Evolutionary conservation across 2,329 filamentous ascomycete genomes (phyloP).

Genomic region (Diaporthe citri): DNA sequence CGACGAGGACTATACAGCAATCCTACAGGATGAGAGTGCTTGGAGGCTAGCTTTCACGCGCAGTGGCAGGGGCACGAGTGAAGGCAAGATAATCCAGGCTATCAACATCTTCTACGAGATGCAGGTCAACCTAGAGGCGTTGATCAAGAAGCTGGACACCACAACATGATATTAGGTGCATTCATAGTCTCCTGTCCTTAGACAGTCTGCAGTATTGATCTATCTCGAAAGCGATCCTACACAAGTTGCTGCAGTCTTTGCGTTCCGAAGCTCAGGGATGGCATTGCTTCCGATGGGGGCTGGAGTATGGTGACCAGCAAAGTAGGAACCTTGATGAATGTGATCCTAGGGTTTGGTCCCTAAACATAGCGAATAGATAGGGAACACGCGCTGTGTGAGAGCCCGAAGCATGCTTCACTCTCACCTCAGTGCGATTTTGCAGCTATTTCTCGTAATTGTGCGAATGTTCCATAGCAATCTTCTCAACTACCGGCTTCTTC

Average conservation of each 20-base stretch:
- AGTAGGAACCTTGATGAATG: not conserved
- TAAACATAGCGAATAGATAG: not conserved
- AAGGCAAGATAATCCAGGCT: slow-evolving; percentile 65
- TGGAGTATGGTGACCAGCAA: not conserved
- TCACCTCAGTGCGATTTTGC: not conserved
- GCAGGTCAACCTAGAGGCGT: slow-evolving; percentile 63
- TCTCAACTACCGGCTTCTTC: not conserved
- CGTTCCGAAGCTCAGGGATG: not conserved
- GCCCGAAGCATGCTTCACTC: not conserved
- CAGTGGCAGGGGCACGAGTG: slow-evolving; percentile 59
- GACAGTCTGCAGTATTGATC: not conserved
- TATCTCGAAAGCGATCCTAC: too few species aligned
- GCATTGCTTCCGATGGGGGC: not conserved
- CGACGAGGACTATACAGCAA: not conserved
- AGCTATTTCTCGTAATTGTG: not conserved
- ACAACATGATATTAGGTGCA: not conserved
- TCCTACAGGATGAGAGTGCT: slow-evolving; percentile 53
- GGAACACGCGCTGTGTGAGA: not conserved
- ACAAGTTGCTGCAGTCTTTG: not conserved
- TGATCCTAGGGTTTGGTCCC: not conserved
- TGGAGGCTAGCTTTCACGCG: slow-evolving; percentile 66
- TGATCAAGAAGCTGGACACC: slow-evolving; percentile 39
- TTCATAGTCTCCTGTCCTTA: not conserved
- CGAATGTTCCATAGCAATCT: not conserved
- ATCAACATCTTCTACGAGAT: slow-evolving; percentile 70